Evolutionary conservation across 164 flowering plant genomes (phyloP).

Genomic region (Chimonanthus praecox): DNA sequence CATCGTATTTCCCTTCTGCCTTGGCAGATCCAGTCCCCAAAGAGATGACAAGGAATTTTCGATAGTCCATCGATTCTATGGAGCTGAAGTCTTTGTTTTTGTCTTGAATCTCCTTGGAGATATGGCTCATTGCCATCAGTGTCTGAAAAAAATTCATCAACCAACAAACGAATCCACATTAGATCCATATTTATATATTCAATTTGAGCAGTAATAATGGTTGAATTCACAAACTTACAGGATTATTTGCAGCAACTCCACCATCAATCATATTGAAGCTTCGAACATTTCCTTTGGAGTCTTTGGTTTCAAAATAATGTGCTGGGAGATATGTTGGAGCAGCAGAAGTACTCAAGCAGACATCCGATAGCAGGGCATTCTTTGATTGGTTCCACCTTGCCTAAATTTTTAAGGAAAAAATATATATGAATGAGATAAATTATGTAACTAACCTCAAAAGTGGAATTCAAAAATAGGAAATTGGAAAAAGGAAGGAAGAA

Average conservation of each 20-base stretch:
- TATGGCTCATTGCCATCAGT: conserved; percentile 34
- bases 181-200: background rate
- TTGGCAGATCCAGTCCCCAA: conserved; percentile 45
- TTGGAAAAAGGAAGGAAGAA: background rate
- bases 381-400: conserved; percentile 11
- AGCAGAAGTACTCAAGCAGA: conserved; percentile 35
- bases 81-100: conserved; percentile 15
- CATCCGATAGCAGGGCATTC: conserved; percentile 33
- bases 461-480: background rate
- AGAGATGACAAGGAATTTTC: conserved; percentile 40
- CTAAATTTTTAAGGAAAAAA: conserved; percentile 11
- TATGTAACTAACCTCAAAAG: background rate
- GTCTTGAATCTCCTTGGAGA: conserved; percentile 24
- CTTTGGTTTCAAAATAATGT: conserved; percentile 16
- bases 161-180: background rate
- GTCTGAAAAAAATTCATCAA: conserved; percentile 22
- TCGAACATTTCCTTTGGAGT: conserved; percentile 14
- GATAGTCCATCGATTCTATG: conserved; percentile 25
- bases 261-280: conserved; percentile 39
- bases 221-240: conserved; percentile 14
- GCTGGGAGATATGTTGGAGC: conserved; percentile 20
- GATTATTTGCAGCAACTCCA: conserved; percentile 44
- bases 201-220: background rate
- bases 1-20: conserved; percentile 30
- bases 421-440: background rate